These are phyloP conservation scores for Vanrija sp. DNA, from an alignment of 1,284 basidiomycete species.

Conservation along the genomic window DNA sequence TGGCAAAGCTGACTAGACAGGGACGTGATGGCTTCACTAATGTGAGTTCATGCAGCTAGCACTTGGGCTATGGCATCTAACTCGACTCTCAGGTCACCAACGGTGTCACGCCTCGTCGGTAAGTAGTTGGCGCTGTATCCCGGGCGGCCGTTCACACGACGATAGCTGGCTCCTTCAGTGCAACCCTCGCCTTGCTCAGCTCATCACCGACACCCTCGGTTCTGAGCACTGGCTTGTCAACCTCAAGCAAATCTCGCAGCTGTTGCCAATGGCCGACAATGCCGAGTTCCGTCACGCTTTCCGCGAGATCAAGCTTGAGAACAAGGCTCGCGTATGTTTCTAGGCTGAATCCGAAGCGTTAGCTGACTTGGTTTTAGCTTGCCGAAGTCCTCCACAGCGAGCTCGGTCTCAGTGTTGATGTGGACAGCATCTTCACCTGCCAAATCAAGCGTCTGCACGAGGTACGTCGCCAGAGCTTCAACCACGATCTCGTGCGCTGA, in stretches of 20 bases:
- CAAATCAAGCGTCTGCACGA: conserved; percentile 72
- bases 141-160: too few species aligned
- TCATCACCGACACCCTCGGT: conserved; percentile 76
- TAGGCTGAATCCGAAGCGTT: neutral
- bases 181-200: conserved; percentile 75
- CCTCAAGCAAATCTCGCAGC: conserved; percentile 39
- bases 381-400: conserved; percentile 71
- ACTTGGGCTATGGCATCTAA: conserved; percentile 2
- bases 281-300: conserved; percentile 69
- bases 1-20: neutral
- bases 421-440: conserved; percentile 81
- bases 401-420: conserved; percentile 62
- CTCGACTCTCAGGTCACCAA: conserved; percentile 62
- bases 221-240: conserved; percentile 73
- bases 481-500: neutral
- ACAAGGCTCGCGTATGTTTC: conserved; percentile 63
- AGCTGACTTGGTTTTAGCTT: conserved; percentile 25
- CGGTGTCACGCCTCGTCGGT: conserved; percentile 54
- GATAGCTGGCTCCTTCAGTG: conserved; percentile 85
- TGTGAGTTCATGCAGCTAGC: conserved; percentile 16
- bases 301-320: conserved; percentile 76
- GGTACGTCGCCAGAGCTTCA: conserved; percentile 17
- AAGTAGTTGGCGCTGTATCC: conserved; percentile 1
- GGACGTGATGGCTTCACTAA: conserved; percentile 49
- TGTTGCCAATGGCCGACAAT: conserved; percentile 62